Base-by-base conservation (phyloP, 106 monocot genomes). In the Triglochin maritima region DNA sequence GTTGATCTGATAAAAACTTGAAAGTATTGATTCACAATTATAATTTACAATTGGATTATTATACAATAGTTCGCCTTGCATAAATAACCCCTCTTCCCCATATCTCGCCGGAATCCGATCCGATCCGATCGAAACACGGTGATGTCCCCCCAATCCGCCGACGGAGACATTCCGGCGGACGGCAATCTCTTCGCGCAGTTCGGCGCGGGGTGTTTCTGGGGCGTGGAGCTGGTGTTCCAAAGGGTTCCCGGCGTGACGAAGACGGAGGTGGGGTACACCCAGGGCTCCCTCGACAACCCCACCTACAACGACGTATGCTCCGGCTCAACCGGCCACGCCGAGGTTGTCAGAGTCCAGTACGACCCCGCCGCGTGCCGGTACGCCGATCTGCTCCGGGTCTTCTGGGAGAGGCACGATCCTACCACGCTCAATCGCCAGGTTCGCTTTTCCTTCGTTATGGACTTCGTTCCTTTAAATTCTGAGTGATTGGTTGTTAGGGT, bases 131-230 rank as follows among this genome's bases (percentile, higher is more conserved):
- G 29, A 29, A 29, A 29, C 29, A 29, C 29, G 29, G 29, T 1
- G 29, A 29, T 29, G 29, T 29, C 29, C 29, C 29, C 29, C 29
- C 29, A 29, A 29, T 29, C 29, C 29, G 29, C 29, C 29, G 96
- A 98, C 67, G 84, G 80, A 9, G 96, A 91, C 75, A 44, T 66
- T 46, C 88, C 91, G 4, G 73, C 69, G 6, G 71, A 82, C n/a
- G 96, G 91, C 41, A 69, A 79, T 64, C 53, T 63, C 62, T 84
- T 88, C 78, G 88, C 96, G 29, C 91, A 98, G 71, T 98, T 98
- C 75, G 96, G 82, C 1, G 91, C 91, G 6, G 96, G 96, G 12
- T 98, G 96, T 71, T 98, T 98, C 76, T 98, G 96, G 96, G 79
- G 96, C 3, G 86, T 86, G 42, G 91, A 98, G 80, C 80, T 98